Evolutionary conservation across 140 eudicot species (phyloP).

Genomic region (Erigeron philadelphicus): DNA sequence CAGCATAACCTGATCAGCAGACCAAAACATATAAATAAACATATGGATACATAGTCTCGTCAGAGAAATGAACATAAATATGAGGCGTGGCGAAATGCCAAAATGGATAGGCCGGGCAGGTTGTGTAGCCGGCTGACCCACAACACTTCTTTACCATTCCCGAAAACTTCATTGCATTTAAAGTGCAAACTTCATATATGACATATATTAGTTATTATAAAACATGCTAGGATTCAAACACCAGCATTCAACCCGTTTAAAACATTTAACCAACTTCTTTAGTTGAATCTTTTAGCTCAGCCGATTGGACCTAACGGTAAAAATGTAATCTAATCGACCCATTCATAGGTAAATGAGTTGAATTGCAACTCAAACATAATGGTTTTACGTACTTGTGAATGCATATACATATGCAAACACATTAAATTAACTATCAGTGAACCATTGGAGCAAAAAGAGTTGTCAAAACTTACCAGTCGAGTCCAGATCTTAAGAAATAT

Average conservation of each 20-base stretch:
- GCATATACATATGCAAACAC: conserved; percentile 7
- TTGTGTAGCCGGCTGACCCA: no score
- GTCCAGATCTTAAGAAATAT: conserved; percentile 96
- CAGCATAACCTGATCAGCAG: conserved; percentile 65
- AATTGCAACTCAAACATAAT: not conserved
- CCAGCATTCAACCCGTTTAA: not conserved
- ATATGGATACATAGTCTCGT: not conserved
- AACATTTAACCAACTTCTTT: not conserved
- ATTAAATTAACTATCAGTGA: not conserved
- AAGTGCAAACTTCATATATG: no score
- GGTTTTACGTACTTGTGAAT: not conserved
- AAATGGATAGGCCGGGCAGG: no score
- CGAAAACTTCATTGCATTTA: no score
- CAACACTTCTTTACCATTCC: no score
- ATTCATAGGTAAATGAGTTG: no score
- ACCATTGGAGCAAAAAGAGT: not conserved
- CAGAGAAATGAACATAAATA: not conserved
- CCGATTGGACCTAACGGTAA: not conserved
- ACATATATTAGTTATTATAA: no score
- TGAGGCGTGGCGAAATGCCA: not conserved
- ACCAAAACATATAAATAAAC: not conserved
- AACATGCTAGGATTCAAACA: no score
- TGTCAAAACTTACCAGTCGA: conserved; percentile 58
- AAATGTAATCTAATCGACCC: no score
- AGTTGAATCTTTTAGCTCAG: no score